Conservation (phyloP, 2,329 filamentous ascomycete genomes). For the Colletotrichum phormii region DNA sequence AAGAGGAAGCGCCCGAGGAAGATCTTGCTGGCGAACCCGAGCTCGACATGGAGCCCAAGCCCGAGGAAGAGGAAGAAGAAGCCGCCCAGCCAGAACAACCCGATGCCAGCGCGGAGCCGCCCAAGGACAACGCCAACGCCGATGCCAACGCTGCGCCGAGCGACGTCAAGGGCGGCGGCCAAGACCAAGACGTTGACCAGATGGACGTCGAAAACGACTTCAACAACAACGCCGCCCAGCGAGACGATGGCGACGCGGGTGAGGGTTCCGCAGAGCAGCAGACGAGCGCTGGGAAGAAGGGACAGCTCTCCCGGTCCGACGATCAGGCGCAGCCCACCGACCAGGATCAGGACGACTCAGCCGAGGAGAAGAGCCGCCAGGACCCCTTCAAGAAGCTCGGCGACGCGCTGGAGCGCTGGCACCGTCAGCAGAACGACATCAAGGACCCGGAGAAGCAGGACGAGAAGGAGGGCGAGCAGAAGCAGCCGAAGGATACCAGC, state of each 20-base stretch:
- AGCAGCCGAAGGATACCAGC: conserved; percentile 63
- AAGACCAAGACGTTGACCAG: conserved; percentile 73
- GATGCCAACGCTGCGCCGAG: conserved; percentile 71
- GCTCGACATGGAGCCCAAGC: conserved; percentile 61
- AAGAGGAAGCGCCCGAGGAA: conserved; percentile 56
- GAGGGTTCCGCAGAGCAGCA: conserved; percentile 74
- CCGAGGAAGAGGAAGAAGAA: conserved; percentile 63
- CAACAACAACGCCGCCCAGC: conserved; percentile 70
- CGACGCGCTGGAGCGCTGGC: conserved; percentile 92
- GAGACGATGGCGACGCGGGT: conserved; percentile 74
- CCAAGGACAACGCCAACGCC: conserved; percentile 60
- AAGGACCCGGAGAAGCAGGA: conserved; percentile 66
- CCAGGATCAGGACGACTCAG: conserved; percentile 55
- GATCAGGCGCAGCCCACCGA: conserved; percentile 57
- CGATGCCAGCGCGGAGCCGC: conserved; percentile 48
- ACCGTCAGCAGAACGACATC: conserved; percentile 88
- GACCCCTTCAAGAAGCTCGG: conserved; percentile 95
- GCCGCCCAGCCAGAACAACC: conserved; percentile 49
- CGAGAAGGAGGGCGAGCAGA: conserved; percentile 63
- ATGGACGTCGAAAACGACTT: conserved; percentile 72
- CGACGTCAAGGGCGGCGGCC: conserved; percentile 72
- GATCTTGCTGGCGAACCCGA: conserved; percentile 47
- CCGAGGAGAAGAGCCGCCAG: conserved; percentile 55
- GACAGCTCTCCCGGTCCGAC: conserved; percentile 61
- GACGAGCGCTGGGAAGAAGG: conserved; percentile 72